A percentile compares a stretch with the other conserved stretches of the same genome.
These are phyloP conservation scores for Ustanciosporium gigantosporum DNA, from an alignment of 1,284 basidiomycete species.

Conservation along the genomic window DNA sequence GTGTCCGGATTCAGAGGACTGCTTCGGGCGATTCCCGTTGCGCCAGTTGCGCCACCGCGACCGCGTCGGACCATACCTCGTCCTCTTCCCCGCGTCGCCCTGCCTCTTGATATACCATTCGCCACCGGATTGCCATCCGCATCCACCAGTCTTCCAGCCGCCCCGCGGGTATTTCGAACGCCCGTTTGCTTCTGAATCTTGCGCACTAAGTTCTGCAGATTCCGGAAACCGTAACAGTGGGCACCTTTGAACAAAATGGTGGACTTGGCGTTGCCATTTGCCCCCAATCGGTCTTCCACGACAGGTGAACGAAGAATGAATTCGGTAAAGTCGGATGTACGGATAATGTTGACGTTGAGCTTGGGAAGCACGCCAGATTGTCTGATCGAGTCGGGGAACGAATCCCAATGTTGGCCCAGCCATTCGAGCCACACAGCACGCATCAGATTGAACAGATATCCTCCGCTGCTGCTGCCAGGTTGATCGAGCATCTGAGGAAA, in stretches of 20 bases:
- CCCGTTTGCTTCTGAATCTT: conserved; percentile 70
- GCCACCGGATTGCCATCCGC: conserved; percentile 14
- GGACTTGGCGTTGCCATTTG: not conserved
- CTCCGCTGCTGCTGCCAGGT: conserved; percentile 87
- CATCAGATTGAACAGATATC: conserved; percentile 73
- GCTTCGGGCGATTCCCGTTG: conserved; percentile 43
- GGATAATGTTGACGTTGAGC: conserved; percentile 47
- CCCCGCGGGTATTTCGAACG: conserved; percentile 60
- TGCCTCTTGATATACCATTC: not conserved
- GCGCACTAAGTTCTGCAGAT: conserved; percentile 93
- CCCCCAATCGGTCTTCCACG: not conserved
- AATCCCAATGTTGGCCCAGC: conserved; percentile 14
- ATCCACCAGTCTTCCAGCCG: conserved; percentile 36
- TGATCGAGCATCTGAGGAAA: conserved; percentile 78
- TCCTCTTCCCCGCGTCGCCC: conserved; percentile 28
- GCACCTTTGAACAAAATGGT: conserved; percentile 82
- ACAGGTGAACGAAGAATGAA: conserved; percentile 62
- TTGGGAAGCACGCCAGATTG: conserved; percentile 21
- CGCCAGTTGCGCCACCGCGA: conserved; percentile 67
- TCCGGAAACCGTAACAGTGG: conserved; percentile 95
- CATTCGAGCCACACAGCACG: conserved; percentile 45
- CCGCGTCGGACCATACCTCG: conserved; percentile 60
- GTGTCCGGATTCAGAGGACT: conserved; percentile 20
- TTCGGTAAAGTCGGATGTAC: conserved; percentile 69
- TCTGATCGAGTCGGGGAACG: conserved; percentile 5